A percentile compares a stretch with the other conserved stretches of the same genome.
Evolutionary conservation across 1,139 yeast genomes (phyloP).

Genomic region (Geotrichum restrictum): DNA sequence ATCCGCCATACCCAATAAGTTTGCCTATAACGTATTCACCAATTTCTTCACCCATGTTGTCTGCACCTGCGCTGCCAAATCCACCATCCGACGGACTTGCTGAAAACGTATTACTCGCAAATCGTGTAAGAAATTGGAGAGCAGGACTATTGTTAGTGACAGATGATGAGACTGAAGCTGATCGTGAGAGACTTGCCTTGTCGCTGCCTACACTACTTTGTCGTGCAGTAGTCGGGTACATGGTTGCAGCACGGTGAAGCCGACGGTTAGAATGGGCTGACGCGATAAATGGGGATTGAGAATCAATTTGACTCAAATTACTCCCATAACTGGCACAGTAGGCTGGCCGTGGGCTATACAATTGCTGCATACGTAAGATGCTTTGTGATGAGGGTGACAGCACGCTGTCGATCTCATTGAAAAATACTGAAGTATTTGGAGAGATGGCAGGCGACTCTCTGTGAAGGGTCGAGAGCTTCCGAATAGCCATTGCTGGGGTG

Average conservation of each 20-base stretch:
- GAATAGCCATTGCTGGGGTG: constrained; percentile 3
- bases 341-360: neutral
- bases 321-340: neutral
- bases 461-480: neutral
- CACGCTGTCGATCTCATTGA: constrained; percentile 1
- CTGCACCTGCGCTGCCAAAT: constrained; percentile 26
- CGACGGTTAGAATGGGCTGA: neutral
- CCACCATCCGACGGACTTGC: constrained; percentile 18
- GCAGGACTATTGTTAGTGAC: constrained; percentile 11
- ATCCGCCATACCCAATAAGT: constrained; percentile 87
- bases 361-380: constrained; percentile 2
- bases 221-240: constrained; percentile 3
- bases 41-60: constrained; percentile 51
- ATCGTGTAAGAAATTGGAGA: constrained; percentile 13
- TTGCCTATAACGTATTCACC: constrained; percentile 51
- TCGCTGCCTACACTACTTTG: neutral
- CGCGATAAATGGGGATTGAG: neutral
- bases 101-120: constrained; percentile 19
- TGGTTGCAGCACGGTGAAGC: constrained; percentile 16
- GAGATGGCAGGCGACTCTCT: constrained; percentile 9
- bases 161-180: constrained; percentile 15
- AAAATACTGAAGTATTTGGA: constrained; percentile 14
- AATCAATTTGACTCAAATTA: neutral
- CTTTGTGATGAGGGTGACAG: constrained; percentile 11
- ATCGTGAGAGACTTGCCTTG: constrained; percentile 3